Conservation (phyloP, 371 early-diverging fungal species). For the Polyrhizophydium stewartii region DNA sequence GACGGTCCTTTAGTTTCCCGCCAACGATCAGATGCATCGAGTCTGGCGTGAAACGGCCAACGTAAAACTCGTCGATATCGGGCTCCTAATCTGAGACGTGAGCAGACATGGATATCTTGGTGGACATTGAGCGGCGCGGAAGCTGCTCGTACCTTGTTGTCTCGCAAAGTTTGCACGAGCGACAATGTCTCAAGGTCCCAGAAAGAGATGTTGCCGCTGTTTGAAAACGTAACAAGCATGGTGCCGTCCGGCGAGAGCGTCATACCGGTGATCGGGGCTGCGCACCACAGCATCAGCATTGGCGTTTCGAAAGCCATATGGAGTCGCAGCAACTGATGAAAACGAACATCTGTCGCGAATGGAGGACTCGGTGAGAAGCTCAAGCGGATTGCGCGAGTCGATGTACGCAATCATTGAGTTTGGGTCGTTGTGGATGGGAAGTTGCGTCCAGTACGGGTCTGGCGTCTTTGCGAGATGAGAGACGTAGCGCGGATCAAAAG, state of each 20-base stretch:
- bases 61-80: slow-evolving; percentile 87
- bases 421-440: slow-evolving; percentile 1
- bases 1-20: slow-evolving; percentile 80
- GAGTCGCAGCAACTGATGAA: too few relatives aligned
- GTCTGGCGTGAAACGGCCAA: slow-evolving; percentile 65
- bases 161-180: slow-evolving; percentile 67
- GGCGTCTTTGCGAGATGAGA: not conserved
- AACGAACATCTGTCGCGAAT: too few relatives aligned
- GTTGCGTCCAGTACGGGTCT: slow-evolving; percentile 3
- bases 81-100: slow-evolving; percentile 40
- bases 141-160: slow-evolving; percentile 41
- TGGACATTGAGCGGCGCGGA: not conserved
- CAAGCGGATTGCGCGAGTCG: slow-evolving; percentile 59
- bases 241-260: slow-evolving; percentile 74
- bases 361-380: slow-evolving; percentile 37
- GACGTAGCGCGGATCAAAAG: not conserved
- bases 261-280: slow-evolving; percentile 63
- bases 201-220: slow-evolving; percentile 67
- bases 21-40: slow-evolving; percentile 53
- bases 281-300: too few relatives aligned
- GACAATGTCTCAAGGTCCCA: slow-evolving; percentile 75
- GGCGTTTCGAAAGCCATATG: too few relatives aligned
- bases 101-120: not conserved
- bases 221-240: slow-evolving; percentile 79
- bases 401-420: slow-evolving; percentile 22